Evolutionary conservation across 768 basidiomycete species (phyloP).

Genomic region (Dentipellis sp.): DNA sequence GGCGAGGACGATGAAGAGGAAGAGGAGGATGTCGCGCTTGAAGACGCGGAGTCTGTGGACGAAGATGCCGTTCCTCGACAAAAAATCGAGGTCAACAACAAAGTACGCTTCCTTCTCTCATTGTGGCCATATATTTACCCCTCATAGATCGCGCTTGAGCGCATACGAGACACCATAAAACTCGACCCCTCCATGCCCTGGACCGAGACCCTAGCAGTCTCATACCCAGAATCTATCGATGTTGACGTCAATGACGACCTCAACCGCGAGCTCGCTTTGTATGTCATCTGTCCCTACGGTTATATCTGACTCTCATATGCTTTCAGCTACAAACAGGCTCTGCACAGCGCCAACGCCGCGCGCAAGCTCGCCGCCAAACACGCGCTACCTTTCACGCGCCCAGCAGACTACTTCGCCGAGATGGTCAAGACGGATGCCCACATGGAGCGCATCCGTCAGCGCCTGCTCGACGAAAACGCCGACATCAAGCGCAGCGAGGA

Average conservation of each 20-base stretch:
- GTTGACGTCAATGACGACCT: conserved; percentile 84
- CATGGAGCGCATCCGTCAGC: conserved; percentile 94
- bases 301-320: not conserved
- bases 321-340: conserved; percentile 87
- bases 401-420: conserved; percentile 92
- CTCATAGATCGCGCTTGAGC: conserved; percentile 61
- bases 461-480: conserved; percentile 80
- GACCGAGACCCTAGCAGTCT: conserved; percentile 73
- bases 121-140: not conserved
- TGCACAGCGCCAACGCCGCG: conserved; percentile 73
- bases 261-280: conserved; percentile 95
- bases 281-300: conserved; percentile 23
- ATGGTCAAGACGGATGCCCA: conserved; percentile 97
- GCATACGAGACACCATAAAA: conserved; percentile 71
- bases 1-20: conserved; percentile 24
- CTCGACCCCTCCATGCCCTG: conserved; percentile 69
- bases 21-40: conserved; percentile 47
- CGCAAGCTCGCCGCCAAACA: conserved; percentile 69
- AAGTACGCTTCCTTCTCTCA: conserved; percentile 32
- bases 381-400: conserved; percentile 82
- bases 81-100: conserved; percentile 80
- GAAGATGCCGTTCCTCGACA: conserved; percentile 75
- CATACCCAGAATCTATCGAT: conserved; percentile 64
- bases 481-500: conserved; percentile 88
- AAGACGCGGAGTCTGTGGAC: conserved; percentile 64